Evolutionary conservation across 148 eudicot genomes (phyloP).

Genomic region (Rhododendron vialii): DNA sequence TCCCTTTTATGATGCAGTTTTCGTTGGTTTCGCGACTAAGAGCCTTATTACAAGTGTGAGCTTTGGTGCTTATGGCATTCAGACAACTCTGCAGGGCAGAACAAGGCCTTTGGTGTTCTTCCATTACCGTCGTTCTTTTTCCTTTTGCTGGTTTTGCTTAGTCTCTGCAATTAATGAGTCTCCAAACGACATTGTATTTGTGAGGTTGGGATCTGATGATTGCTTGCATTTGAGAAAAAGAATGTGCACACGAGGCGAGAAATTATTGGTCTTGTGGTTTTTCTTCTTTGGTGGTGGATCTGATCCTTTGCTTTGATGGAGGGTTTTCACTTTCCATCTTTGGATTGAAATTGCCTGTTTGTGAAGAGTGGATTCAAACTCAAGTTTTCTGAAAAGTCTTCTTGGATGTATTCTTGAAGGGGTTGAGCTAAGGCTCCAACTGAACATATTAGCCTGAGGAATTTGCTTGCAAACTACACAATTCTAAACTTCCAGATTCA

Average conservation of each 20-base stretch:
- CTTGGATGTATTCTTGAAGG: not conserved
- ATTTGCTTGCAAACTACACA: not conserved
- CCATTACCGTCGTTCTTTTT: not conserved
- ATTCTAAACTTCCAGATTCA: not conserved
- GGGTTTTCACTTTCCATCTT: not conserved
- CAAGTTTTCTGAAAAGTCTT: not conserved
- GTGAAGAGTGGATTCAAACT: not conserved
- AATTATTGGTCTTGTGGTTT: not conserved
- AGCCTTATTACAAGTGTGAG: not conserved
- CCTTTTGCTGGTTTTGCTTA: not conserved
- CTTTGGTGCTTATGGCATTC: not conserved
- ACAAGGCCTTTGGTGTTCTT: not conserved
- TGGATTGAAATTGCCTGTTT: not conserved
- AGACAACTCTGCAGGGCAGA: not conserved
- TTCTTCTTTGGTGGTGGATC: not conserved
- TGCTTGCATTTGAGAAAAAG: constrained; percentile 5
- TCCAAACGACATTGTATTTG: not conserved
- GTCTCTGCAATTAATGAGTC: not conserved
- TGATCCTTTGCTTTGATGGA: not conserved
- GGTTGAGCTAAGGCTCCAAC: not conserved
- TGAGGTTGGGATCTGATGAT: not conserved
- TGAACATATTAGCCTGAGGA: not conserved
- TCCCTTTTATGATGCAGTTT: constrained; percentile 13
- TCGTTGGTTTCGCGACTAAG: not conserved
- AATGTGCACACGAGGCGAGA: not conserved